Percentiles rank a stretch among this genome's conserved stretches.
Evolutionary conservation across 176 grass and related monocot genomes (phyloP).

Genomic region (Carex pumila): DNA sequence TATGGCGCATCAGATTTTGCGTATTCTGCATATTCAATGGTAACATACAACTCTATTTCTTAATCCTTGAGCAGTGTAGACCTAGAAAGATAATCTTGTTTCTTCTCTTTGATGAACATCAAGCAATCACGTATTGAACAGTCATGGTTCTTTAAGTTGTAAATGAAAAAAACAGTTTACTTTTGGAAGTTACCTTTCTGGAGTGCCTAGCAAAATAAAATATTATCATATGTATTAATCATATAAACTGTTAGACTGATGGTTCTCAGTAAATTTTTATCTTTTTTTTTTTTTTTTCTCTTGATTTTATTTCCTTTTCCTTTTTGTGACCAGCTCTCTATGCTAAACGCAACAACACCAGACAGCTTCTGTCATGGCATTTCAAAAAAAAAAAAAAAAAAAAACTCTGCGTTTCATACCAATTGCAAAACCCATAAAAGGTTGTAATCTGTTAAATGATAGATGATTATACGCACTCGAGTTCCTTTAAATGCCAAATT

Average conservation of each 20-base stretch:
- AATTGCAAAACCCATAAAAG: neutral
- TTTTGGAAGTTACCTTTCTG: neutral
- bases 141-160: neutral
- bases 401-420: neutral
- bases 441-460: neutral
- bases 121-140: neutral
- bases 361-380: too few species aligned
- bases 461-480: neutral
- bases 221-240: neutral
- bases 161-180: neutral
- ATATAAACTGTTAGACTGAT: neutral
- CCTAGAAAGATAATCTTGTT: neutral
- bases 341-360: too few species aligned
- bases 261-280: neutral
- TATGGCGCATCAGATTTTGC: slow-evolving; percentile 90
- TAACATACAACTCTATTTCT: slow-evolving; percentile 19
- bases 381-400: too few species aligned
- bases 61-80: neutral
- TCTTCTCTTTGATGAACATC: neutral
- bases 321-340: neutral
- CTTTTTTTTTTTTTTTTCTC: neutral
- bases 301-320: neutral
- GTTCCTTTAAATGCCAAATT: neutral
- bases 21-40: slow-evolving; percentile 94
- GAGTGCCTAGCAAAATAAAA: neutral